Evolutionary conservation across 163 green algal genomes (phyloP).

Genomic region (Trebouxia gelatinosa): DNA sequence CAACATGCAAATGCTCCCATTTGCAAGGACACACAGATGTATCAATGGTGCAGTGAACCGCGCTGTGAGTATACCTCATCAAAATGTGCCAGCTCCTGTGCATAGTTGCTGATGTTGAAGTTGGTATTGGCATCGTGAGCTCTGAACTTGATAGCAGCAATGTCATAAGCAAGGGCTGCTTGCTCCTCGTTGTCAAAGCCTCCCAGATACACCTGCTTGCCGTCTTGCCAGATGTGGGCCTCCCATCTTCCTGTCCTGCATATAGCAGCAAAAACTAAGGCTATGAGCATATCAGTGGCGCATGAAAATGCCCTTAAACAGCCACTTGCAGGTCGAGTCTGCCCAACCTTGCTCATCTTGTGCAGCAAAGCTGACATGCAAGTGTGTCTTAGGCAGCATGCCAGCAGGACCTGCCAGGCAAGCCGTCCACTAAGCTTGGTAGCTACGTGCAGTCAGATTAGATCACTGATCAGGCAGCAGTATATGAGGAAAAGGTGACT

Average conservation of each 20-base stretch:
- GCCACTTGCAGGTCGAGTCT: no score
- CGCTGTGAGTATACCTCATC: conserved; percentile 47
- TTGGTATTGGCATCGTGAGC: conserved; percentile 60
- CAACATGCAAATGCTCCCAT: neutral
- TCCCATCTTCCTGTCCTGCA: conserved; percentile 68
- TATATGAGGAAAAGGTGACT: neutral
- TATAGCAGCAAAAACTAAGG: neutral
- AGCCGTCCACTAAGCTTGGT: no score
- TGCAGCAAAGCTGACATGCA: no score
- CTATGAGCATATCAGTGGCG: conserved; percentile 2
- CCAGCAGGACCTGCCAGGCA: no score
- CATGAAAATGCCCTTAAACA: no score
- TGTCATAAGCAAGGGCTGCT: conserved; percentile 83
- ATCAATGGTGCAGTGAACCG: no score
- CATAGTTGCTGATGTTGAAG: conserved; percentile 65
- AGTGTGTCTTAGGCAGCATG: no score
- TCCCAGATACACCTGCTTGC: conserved; percentile 58
- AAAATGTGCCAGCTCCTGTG: conserved; percentile 56
- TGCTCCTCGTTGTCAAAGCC: conserved; percentile 48
- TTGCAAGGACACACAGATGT: no score
- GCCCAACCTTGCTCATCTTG: neutral
- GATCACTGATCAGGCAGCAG: no score
- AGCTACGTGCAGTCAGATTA: no score
- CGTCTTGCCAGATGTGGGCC: conserved; percentile 77
- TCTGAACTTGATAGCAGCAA: conserved; percentile 77